Evolutionary conservation across 1,284 basidiomycete species (phyloP).

Genomic region (Cutaneotrichosporon arboriforme): DNA sequence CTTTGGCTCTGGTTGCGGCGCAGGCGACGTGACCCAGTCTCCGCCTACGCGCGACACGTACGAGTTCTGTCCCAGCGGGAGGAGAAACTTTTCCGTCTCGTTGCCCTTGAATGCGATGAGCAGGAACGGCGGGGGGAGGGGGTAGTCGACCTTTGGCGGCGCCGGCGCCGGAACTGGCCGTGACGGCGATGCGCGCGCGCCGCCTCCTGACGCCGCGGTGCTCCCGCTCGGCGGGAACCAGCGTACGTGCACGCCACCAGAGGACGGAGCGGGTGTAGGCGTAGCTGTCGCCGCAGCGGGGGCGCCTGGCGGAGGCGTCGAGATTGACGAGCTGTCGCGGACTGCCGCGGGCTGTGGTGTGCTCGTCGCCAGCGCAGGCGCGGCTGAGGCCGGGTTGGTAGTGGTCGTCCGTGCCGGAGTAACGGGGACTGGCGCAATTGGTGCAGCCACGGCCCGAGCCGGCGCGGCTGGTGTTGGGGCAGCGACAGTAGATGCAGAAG

Average conservation of each 20-base stretch:
- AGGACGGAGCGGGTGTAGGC: neutral
- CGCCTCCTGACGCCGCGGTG: too few species aligned
- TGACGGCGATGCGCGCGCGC: too few species aligned
- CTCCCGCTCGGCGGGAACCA: too few species aligned
- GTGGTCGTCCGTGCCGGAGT: neutral
- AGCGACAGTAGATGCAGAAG: neutral
- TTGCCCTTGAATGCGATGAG: conserved; percentile 41
- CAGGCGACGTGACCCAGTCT: conserved; percentile 29
- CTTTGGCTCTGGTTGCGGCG: neutral
- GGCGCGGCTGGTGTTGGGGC: neutral
- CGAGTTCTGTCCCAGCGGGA: conserved; percentile 34
- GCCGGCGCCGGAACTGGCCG: neutral
- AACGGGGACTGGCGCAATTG: neutral
- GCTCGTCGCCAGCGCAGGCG: neutral
- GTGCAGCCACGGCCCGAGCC: neutral
- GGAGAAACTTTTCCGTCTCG: conserved; percentile 39
- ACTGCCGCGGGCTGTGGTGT: neutral
- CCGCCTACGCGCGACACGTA: conserved; percentile 39
- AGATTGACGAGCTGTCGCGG: neutral
- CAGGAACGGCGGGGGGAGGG: conserved; percentile 38
- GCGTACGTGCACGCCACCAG: too few species aligned
- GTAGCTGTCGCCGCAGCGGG: neutral
- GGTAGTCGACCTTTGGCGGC: conserved; percentile 20
- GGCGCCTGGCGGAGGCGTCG: neutral
- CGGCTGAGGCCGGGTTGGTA: neutral